Evolutionary conservation across 805 yeast species (phyloP).

Genomic region (Torulaspora delbrueckii): DNA sequence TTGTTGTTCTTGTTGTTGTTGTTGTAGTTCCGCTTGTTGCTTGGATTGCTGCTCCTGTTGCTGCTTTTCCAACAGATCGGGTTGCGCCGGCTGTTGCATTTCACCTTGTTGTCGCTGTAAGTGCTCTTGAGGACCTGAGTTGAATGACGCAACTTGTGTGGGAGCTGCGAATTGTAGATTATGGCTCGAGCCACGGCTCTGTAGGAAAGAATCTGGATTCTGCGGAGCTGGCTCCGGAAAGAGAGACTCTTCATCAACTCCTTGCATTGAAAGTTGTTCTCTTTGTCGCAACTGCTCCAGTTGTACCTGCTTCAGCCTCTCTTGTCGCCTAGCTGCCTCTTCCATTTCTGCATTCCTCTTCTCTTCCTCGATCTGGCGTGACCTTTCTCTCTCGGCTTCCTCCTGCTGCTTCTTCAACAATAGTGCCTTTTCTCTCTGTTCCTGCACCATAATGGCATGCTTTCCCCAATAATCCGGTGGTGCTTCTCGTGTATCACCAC

Average conservation of each 20-base stretch:
- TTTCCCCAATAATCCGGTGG: conserved; percentile 32
- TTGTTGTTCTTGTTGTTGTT: conserved; percentile 3
- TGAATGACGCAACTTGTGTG: conserved; percentile 1
- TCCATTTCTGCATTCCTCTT: conserved; percentile 10
- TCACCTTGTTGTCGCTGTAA: conserved; percentile 5
- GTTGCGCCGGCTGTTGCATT: conserved; percentile 11
- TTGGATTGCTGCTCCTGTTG: conserved; percentile 7
- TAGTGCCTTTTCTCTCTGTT: conserved; percentile 11
- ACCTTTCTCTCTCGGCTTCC: conserved; percentile 17
- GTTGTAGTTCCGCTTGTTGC: conserved; percentile 12
- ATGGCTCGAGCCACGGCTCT: neutral
- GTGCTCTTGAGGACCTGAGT: conserved; percentile 7
- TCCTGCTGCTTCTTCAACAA: conserved; percentile 12
- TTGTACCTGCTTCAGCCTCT: conserved; percentile 12
- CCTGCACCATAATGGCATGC: conserved; percentile 16
- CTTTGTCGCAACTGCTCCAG: conserved; percentile 2
- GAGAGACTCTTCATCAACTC: neutral
- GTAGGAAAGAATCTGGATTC: neutral
- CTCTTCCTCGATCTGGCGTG: conserved; percentile 10
- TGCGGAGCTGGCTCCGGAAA: neutral
- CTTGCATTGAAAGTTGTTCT: neutral
- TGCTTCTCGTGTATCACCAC: conserved; percentile 25
- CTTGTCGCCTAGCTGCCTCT: conserved; percentile 12
- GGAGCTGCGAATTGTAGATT: neutral
- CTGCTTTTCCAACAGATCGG: conserved; percentile 22